Evolutionary conservation across 495 filamentous ascomycete species (phyloP), one percentile per base, ranked within the genome.

Genomic region (Niebla homalea): DNA sequence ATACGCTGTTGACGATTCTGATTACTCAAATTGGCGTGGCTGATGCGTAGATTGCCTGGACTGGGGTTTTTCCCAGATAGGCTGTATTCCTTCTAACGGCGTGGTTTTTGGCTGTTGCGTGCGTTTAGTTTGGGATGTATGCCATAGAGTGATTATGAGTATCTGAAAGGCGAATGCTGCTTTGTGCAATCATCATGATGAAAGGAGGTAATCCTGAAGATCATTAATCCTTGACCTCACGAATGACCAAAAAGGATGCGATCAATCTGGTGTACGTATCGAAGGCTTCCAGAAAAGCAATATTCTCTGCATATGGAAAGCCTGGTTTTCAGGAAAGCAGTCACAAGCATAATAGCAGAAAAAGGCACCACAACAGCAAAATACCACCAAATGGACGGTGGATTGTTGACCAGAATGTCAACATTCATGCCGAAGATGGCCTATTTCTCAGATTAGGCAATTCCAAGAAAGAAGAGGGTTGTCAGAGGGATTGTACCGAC

Each of bases 391-490:
- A 49, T 49, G 4, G 47, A 49, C 19, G 47, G 36, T 26, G 36
- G 47, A 6, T 20, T 49, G 4, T 40, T 40, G 36, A n/a, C 20
- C 10, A 49, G 25, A 23, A 49, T 21, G 14, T 42, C 35, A 16
- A 49, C 47, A 37, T 49, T 49, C 47, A 49, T 49, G 18, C 47
- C 47, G 16, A 49, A 49, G 2, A 49, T 26, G 20, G 19, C 23
- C 47, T 49, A 37, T 1, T 23, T 20, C 14, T 0, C 3, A 29
- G 8, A 15, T n/a, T 11, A 14, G 11, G 16, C 21, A 18, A 3
- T 16, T 41, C 2, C 10, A 2, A 18, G 8, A 41, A 18, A 41
- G 21, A 1, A 18, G 10, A 3, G 6, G 8, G 4, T 12, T 5
- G 10, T 36, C 12, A 5, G 15, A 22, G 26, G 23, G n/a, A n/a